Base-by-base conservation (phyloP, 2,329 filamentous ascomycete genomes). In the Fusarium sp. region DNA sequence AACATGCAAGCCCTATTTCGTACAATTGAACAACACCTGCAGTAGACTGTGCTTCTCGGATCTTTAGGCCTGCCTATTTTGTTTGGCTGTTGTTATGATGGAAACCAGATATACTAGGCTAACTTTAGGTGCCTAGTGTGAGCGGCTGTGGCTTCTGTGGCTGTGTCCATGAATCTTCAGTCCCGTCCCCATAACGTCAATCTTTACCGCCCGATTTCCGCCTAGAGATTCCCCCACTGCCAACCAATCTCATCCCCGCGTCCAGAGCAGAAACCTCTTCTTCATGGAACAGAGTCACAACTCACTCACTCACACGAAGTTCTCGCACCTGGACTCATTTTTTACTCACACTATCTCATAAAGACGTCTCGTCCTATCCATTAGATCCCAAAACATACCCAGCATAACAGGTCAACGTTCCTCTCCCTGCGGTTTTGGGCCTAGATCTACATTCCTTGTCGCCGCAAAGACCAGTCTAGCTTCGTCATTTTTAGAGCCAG, bases 201-300 rank as follows among this genome's bases (percentile, higher is more conserved):
- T 56, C 37, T 48, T 56, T 66, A 51, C 55, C 50, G 49, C 62
- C 41, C 47, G 25, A 37, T 67, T 43, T 44, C 22, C 32, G 20
- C 33, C 19, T 25, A 22, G 25, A 22, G 25, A 33, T 25, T 37
- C 46, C 66, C 66, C 53, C 66, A 60, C 67, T 51, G 11, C 57
- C 66, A 63, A 69, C 51, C 57, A 67, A 63, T 64, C 50, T 67
- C 19, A 56, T 67, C 62, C 67, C 67, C 67, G 58, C 67, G 53
- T 23, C 37, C 23, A 67, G 51, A 55, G 66, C 48, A 62, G 51
- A 66, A 65, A 66, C 61, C 46, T 64, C 41, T 43, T 55, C 57
- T 50, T 48, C 41, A 56, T 45, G 50, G 44, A 55, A 39, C 35
- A 51, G 55, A 51, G 56, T 51, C 48, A 55, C 60, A 48, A 46